Evolutionary conservation across 768 basidiomycete species (phyloP).

Genomic region (Cystobasidium ongulense): DNA sequence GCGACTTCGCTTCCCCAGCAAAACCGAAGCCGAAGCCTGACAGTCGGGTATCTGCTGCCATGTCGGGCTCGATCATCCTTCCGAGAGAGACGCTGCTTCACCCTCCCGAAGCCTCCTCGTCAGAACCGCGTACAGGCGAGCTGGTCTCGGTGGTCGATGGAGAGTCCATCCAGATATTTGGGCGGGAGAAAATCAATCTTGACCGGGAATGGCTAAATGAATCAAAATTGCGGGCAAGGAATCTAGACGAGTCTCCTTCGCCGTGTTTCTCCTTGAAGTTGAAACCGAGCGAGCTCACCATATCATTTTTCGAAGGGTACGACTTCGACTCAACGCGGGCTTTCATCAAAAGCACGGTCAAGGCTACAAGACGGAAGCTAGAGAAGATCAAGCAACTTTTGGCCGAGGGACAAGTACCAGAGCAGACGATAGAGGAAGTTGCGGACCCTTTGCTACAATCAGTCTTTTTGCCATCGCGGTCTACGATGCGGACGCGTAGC

Average conservation of each 20-base stretch:
- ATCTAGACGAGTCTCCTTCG: neutral
- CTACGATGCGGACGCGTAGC: constrained; percentile 24
- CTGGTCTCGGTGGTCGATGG: neutral
- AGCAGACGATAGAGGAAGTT: constrained; percentile 60
- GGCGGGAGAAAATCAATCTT: neutral
- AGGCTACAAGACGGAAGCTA: constrained; percentile 73
- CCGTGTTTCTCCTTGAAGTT: constrained; percentile 43
- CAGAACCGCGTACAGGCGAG: neutral
- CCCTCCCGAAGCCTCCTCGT: neutral
- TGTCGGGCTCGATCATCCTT: neutral
- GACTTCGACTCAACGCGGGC: constrained; percentile 83
- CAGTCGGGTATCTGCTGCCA: neutral
- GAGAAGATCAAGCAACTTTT: constrained; percentile 85
- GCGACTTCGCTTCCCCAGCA: neutral
- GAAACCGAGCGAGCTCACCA: constrained; percentile 56
- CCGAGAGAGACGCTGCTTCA: neutral
- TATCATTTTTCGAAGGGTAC: constrained; percentile 84
- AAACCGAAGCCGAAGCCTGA: neutral
- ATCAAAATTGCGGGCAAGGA: neutral
- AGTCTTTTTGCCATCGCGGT: constrained; percentile 67
- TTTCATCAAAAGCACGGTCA: constrained; percentile 77
- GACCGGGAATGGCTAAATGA: neutral
- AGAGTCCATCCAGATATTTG: neutral
- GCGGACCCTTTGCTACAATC: constrained; percentile 83
- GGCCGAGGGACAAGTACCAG: constrained; percentile 77